Evolutionary conservation across 2,329 filamentous ascomycete species (phyloP).

Genomic region (Chaetomiaceae sp.): DNA sequence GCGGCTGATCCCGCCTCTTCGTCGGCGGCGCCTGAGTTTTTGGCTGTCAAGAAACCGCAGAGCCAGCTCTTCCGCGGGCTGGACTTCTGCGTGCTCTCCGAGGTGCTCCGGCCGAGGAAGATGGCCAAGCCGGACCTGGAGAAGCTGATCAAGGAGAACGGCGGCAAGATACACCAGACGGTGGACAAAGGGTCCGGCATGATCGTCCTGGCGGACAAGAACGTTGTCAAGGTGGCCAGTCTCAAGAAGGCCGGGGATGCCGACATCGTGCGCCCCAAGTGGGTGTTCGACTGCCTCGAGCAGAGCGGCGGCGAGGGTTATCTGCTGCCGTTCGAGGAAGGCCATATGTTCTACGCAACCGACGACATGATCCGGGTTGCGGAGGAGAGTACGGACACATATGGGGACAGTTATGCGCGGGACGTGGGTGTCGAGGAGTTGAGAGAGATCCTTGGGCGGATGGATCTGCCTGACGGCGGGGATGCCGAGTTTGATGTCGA

Average conservation of each 20-base stretch:
- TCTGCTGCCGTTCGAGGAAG: conserved; percentile 54
- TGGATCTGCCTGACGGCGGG: conserved; percentile 11
- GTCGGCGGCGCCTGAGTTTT: conserved; percentile 38
- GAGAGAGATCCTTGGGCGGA: conserved; percentile 36
- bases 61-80: conserved; percentile 67
- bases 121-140: conserved; percentile 76
- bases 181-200: conserved; percentile 56
- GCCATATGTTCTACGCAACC: conserved; percentile 67
- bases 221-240: conserved; percentile 73
- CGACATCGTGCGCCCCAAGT: conserved; percentile 71
- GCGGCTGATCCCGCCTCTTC: conserved; percentile 54
- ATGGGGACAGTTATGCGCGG: conserved; percentile 76
- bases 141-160: conserved; percentile 72
- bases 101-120: conserved; percentile 62
- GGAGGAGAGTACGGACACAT: conserved; percentile 62
- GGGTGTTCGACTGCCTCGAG: conserved; percentile 77
- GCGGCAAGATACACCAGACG: conserved; percentile 72
- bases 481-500: conserved; percentile 34
- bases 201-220: conserved; percentile 74
- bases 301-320: conserved; percentile 45
- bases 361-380: conserved; percentile 50
- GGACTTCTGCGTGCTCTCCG: conserved; percentile 78
- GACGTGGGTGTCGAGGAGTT: conserved; percentile 40
- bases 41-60: conserved; percentile 34
- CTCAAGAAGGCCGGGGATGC: conserved; percentile 65